Conservation (phyloP, 257 asterid genomes). For the Lavandula angustifolia region DNA sequence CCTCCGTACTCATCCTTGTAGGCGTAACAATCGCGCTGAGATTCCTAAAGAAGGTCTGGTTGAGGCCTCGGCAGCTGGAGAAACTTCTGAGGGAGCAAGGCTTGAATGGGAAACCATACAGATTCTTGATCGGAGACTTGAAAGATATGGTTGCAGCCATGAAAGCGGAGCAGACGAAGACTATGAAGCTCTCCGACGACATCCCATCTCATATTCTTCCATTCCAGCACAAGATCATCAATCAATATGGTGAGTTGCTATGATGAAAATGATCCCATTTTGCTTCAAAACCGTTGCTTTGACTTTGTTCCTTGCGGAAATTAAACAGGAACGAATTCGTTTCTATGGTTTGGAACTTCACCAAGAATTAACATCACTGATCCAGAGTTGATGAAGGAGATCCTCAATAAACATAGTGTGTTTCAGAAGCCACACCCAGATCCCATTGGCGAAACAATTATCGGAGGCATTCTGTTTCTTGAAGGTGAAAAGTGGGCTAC, state of each 20-base stretch:
- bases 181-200: conserved; percentile 18
- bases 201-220: conserved; percentile 29
- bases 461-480: conserved; percentile 31
- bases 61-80: conserved; percentile 33
- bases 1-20: conserved; percentile 15
- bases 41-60: conserved; percentile 31
- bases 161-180: conserved; percentile 22
- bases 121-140: conserved; percentile 28
- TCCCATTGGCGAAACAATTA: conserved; percentile 11
- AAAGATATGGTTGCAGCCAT: background rate
- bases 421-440: conserved; percentile 33
- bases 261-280: background rate
- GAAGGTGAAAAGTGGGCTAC: conserved; percentile 37
- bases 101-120: conserved; percentile 36
- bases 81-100: conserved; percentile 32
- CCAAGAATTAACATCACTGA: conserved; percentile 29
- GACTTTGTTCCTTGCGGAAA: no score
- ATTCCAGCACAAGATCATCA: conserved; percentile 17
- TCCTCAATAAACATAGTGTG: conserved; percentile 14
- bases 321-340: background rate
- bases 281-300: background rate
- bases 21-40: background rate
- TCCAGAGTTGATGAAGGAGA: conserved; percentile 36
- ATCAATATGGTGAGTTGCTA: conserved; percentile 26
- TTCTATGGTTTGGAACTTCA: conserved; percentile 34